Evolutionary conservation across 495 filamentous ascomycete genomes (phyloP), one percentile per base, ranked within the genome.

Genomic region (Lophiostoma macrostomum): DNA sequence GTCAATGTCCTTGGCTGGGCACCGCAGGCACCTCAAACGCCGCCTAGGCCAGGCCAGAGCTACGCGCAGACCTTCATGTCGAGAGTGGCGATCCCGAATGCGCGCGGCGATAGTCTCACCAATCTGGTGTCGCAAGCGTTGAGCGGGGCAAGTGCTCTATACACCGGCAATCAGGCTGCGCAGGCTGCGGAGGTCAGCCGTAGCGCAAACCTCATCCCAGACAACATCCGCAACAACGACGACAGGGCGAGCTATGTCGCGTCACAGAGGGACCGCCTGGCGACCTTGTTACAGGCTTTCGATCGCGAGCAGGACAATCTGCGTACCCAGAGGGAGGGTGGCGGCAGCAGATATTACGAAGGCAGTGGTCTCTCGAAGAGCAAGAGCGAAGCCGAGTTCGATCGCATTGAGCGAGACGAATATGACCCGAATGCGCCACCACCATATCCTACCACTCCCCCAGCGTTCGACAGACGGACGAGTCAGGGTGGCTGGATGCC

Each of bases 11-110:
- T 93, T 36, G 88, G 84, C 57, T 74, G 86, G 52, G 78, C 80
- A 22, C 82, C 85, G 12, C 65, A 68, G 24, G 69, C 73, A 14
- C 61, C 71, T 4, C 69, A 68, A 1, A 76, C 86, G 13, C 80
- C 80, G 43, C 68, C 73, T 70, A 50, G 69, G 68, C 13, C 70
- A 68, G 20, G 69, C 73, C 73, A 69, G 10, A 78, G 75, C 23
- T 95, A 91, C 67, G 86, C 89, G 3, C 88, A 94, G 70, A 79
- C 75, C 20, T 74, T 96, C 18, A 81, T 96, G 19, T 83, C 88
- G 10, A 81, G 91, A 13, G 96, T 96, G 75, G 86, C 80, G 65
- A 76, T 96, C 24, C 90, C 93, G 14, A 71, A 75, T 30, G 74
- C 77, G 5, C 58, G 78, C 3, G 78, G 71, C 12, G 66, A 75